These are phyloP conservation scores for Salix brachista DNA, from an alignment of 345 rosid genomes.

Conservation along the genomic window DNA sequence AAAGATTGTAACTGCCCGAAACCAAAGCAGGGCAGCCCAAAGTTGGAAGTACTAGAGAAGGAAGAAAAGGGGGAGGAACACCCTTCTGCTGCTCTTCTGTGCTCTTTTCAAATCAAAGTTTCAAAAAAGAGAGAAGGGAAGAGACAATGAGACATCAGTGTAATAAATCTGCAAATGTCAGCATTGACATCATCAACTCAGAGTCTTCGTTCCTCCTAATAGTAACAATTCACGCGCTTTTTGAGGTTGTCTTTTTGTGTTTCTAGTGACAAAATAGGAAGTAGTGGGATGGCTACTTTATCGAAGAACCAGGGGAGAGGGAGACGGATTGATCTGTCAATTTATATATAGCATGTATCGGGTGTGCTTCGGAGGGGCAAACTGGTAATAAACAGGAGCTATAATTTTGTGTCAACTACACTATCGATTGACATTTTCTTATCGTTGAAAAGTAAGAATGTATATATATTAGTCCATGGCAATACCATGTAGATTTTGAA, in stretches of 20 bases:
- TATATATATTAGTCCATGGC: background rate
- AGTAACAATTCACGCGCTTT: background rate
- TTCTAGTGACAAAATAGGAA: too few species aligned
- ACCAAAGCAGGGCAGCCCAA: background rate
- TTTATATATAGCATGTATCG: background rate
- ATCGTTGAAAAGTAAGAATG: background rate
- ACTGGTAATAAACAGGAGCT: background rate
- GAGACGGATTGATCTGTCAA: background rate
- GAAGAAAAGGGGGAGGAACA: too few species aligned
- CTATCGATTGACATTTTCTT: background rate
- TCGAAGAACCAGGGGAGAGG: background rate
- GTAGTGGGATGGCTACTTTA: background rate
- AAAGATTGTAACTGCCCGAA: background rate
- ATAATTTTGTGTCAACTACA: background rate
- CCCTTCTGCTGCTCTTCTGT: too few species aligned
- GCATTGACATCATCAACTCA: background rate
- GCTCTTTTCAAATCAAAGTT: background rate
- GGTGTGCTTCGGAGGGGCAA: background rate
- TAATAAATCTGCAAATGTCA: constrained; percentile 15
- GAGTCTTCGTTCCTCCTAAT: background rate
- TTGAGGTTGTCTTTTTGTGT: background rate
- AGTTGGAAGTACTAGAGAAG: too few species aligned
- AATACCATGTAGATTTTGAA: background rate
- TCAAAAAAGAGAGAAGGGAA: background rate
- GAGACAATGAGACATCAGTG: background rate